A percentile compares a stretch with the other conserved stretches of the same genome.
Conservation (phyloP, 1,139 yeast genomes). For the Barnettozyma hawaiiensis region DNA sequence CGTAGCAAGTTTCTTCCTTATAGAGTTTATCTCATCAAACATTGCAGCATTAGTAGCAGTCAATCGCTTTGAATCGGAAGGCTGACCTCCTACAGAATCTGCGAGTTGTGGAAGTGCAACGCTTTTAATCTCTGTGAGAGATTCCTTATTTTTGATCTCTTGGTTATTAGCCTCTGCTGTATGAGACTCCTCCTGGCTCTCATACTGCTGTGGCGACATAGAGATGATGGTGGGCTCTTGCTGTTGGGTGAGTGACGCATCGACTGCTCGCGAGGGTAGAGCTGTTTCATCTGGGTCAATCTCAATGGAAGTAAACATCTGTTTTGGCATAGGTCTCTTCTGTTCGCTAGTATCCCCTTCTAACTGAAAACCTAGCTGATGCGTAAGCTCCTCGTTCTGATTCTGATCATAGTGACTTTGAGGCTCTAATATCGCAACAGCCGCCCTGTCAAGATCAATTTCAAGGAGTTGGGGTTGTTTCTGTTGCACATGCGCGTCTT, state of each 20-base stretch:
- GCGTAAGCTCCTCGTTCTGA: neutral
- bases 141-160: neutral
- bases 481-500: neutral
- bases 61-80: conserved; percentile 10
- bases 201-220: neutral
- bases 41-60: conserved; percentile 13
- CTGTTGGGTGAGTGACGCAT: neutral
- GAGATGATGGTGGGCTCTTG: neutral
- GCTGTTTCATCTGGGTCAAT: conserved; percentile 17
- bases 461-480: conserved; percentile 8
- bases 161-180: neutral
- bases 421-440: conserved; percentile 13
- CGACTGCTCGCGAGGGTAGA: neutral
- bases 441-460: conserved; percentile 24
- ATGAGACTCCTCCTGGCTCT: neutral
- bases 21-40: conserved; percentile 19
- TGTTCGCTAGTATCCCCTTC: neutral
- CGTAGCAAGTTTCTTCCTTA: conserved; percentile 40
- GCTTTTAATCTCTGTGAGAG: neutral
- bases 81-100: neutral
- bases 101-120: neutral
- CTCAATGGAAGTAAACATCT: conserved; percentile 17
- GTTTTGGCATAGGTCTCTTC: neutral
- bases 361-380: conserved; percentile 1
- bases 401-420: neutral